Conservation (phyloP, 2,329 filamentous ascomycete species). For the Capronia americana region DNA sequence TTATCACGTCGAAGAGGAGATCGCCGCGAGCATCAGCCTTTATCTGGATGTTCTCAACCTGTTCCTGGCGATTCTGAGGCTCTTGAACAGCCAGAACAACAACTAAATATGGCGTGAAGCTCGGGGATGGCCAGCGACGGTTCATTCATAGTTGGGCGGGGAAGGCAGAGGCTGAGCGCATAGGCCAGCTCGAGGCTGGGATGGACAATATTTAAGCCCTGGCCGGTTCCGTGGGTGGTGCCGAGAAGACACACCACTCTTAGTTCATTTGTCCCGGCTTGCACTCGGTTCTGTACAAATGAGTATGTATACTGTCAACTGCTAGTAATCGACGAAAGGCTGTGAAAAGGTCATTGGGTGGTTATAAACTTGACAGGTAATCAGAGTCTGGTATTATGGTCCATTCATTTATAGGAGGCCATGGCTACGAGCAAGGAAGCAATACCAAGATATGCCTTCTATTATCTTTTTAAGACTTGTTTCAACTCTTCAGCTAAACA, state of each 20-base stretch:
- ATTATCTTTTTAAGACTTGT: too few species aligned
- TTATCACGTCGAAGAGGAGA: slow-evolving; percentile 98
- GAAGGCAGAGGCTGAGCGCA: neutral
- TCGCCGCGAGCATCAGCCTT: slow-evolving; percentile 89
- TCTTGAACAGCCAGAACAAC: slow-evolving; percentile 87
- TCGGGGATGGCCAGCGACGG: neutral
- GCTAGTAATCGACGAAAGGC: neutral
- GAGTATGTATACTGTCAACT: neutral
- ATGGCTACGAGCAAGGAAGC: neutral
- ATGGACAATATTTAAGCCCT: neutral
- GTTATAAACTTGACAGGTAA: neutral
- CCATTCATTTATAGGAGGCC: neutral
- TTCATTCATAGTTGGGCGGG: neutral
- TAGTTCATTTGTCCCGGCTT: neutral
- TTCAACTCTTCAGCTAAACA: too few species aligned
- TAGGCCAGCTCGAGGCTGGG: neutral
- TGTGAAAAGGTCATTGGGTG: neutral
- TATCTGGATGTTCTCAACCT: slow-evolving; percentile 97
- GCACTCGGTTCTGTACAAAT: neutral
- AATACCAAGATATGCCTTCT: neutral
- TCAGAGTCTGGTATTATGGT: neutral
- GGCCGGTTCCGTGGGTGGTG: too few species aligned
- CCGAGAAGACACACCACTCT: neutral
- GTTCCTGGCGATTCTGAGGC: slow-evolving; percentile 92
- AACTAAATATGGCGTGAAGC: slow-evolving; percentile 64